These are phyloP conservation scores for Cystofilobasidium bisporidii DNA, from an alignment of 768 basidiomycete genomes.

Conservation along the genomic window DNA sequence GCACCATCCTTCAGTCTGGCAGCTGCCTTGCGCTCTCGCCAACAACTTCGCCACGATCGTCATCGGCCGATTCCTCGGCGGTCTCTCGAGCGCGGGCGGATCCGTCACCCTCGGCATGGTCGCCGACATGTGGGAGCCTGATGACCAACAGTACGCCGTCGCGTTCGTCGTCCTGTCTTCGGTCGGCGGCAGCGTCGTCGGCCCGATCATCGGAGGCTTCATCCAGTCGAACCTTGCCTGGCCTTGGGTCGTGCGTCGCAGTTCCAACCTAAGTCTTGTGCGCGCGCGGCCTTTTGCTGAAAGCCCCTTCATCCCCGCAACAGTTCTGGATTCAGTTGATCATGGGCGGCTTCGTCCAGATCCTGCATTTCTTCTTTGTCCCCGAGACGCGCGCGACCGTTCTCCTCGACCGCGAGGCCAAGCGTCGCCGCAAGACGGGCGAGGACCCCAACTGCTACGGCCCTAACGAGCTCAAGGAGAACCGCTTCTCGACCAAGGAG, in stretches of 20 bases:
- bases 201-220: constrained; percentile 32
- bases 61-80: constrained; percentile 35
- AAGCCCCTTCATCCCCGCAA: no score
- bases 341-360: constrained; percentile 35
- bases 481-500: constrained; percentile 28
- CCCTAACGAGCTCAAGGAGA: constrained; percentile 32
- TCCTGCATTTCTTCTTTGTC: constrained; percentile 35
- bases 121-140: constrained; percentile 35
- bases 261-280: no score
- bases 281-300: no score
- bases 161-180: constrained; percentile 36
- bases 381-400: constrained; percentile 36
- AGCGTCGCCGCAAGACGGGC: constrained; percentile 30
- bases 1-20: constrained; percentile 30
- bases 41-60: constrained; percentile 35
- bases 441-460: constrained; percentile 33
- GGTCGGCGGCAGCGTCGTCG: constrained; percentile 32
- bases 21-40: constrained; percentile 34
- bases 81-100: constrained; percentile 38
- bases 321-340: constrained; percentile 37
- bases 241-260: constrained; percentile 20
- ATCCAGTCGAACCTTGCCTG: constrained; percentile 26
- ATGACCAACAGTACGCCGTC: constrained; percentile 36
- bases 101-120: constrained; percentile 37
- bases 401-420: constrained; percentile 33